Evolutionary conservation across 345 rosid species (phyloP).

Genomic region (Acer campestre): DNA sequence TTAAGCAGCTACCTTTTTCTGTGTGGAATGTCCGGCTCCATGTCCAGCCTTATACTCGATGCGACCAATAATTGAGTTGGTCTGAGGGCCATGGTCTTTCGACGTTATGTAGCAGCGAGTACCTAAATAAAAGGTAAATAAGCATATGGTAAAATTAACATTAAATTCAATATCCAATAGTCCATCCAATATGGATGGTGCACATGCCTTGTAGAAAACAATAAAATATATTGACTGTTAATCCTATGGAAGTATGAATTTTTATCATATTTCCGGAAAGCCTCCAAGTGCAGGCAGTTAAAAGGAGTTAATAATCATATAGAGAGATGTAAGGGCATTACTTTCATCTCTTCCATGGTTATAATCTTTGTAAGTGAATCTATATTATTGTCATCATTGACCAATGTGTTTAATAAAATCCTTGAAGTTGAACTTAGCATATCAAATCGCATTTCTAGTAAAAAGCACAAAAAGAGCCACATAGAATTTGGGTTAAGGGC

Average conservation of each 20-base stretch:
- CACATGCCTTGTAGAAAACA: not conserved
- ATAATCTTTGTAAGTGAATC: too few relatives aligned
- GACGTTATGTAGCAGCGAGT: slow-evolving; percentile 94
- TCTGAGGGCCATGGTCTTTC: slow-evolving; percentile 95
- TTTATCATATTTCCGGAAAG: too few relatives aligned
- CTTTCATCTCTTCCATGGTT: too few relatives aligned
- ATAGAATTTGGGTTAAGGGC: too few relatives aligned
- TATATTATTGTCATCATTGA: too few relatives aligned
- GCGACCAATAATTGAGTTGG: slow-evolving; percentile 79
- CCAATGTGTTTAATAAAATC: too few relatives aligned
- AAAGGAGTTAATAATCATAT: too few relatives aligned
- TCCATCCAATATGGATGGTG: not conserved
- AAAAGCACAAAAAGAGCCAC: too few relatives aligned
- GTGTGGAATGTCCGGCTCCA: slow-evolving; percentile 89
- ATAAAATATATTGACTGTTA: not conserved
- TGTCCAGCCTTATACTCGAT: slow-evolving; percentile 94
- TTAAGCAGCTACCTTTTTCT: slow-evolving; percentile 55
- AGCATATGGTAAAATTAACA: not conserved
- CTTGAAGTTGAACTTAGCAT: too few relatives aligned
- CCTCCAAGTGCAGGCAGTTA: too few relatives aligned
- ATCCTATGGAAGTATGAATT: not conserved
- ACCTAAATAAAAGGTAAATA: slow-evolving; percentile 44
- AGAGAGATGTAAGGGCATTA: too few relatives aligned
- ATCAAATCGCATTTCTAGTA: too few relatives aligned
- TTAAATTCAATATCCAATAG: not conserved